These are phyloP conservation scores for Camptophora hylomeconis DNA, from an alignment of 2,329 filamentous ascomycete species.

Conservation along the genomic window DNA sequence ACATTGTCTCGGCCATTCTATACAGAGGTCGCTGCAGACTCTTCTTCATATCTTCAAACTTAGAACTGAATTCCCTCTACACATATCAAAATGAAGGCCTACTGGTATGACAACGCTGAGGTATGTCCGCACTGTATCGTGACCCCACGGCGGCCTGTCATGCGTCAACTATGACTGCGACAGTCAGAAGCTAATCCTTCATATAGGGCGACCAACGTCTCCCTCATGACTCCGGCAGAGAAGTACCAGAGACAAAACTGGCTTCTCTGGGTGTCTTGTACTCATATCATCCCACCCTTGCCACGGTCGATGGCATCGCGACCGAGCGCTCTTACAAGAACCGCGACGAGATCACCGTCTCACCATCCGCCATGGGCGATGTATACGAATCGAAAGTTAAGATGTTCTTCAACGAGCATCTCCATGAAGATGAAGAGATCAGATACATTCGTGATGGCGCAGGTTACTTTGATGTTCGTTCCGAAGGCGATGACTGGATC, in stretches of 20 bases:
- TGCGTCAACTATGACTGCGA: too few relatives aligned
- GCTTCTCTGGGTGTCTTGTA: conserved; percentile 67
- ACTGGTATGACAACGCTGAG: conserved; percentile 56
- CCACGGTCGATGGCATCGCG: conserved; percentile 62
- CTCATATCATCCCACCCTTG: conserved; percentile 51
- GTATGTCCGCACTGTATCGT: conserved; percentile 30
- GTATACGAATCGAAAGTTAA: conserved; percentile 89
- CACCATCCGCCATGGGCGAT: conserved; percentile 70
- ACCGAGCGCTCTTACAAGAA: conserved; percentile 73
- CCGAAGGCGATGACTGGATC: conserved; percentile 75
- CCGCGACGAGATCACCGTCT: conserved; percentile 84
- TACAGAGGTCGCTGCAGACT: too few relatives aligned
- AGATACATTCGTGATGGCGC: conserved; percentile 78
- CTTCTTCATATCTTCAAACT: too few relatives aligned
- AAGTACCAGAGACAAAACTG: conserved; percentile 54
- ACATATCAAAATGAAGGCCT: conserved; percentile 47
- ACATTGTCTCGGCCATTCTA: too few relatives aligned
- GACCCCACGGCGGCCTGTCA: too few relatives aligned
- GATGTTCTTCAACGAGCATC: conserved; percentile 84
- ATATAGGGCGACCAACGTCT: conserved; percentile 84
- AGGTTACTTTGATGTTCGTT: conserved; percentile 88
- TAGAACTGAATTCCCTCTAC: too few relatives aligned
- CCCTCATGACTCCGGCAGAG: conserved; percentile 70
- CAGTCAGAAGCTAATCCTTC: too few relatives aligned
- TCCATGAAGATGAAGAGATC: conserved; percentile 98